Percentiles rank a stretch among this genome's conserved stretches.
Conservation (phyloP, 257 asterid genomes). For the Solanum peruvianum region DNA sequence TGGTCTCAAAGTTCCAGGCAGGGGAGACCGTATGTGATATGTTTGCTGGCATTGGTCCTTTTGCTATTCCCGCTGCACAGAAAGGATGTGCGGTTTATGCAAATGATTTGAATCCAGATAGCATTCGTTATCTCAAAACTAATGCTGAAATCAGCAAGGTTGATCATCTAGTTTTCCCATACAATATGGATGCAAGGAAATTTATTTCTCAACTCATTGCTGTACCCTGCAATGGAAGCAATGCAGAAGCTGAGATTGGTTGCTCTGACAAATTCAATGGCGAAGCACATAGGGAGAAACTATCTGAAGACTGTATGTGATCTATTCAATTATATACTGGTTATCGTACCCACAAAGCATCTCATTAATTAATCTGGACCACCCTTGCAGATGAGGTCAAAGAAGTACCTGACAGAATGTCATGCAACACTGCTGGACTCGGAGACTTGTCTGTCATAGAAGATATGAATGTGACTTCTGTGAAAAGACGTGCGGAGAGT, state of each 20-base stretch:
- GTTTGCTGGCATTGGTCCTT: constrained; percentile 97
- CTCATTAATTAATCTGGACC: constrained; percentile 3
- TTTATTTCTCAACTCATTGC: constrained; percentile 51
- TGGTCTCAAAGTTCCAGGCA: constrained; percentile 54
- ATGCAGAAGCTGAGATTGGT: constrained; percentile 19
- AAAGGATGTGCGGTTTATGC: constrained; percentile 89
- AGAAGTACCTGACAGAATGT: constrained; percentile 19
- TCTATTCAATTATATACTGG: constrained; percentile 14
- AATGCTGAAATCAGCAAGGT: constrained; percentile 80
- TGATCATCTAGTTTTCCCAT: constrained; percentile 50
- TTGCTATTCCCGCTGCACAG: constrained; percentile 92
- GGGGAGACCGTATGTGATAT: constrained; percentile 79
- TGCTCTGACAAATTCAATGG: constrained; percentile 20
- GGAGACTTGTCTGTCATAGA: constrained; percentile 17
- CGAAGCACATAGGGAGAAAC: constrained; percentile 8
- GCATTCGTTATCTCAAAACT: constrained; percentile 59
- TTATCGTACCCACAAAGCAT: neutral
- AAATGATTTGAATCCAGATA: constrained; percentile 89
- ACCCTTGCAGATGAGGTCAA: constrained; percentile 32
- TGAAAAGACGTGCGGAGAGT: constrained; percentile 49
- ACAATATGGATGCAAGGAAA: constrained; percentile 77
- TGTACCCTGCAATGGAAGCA: constrained; percentile 38
- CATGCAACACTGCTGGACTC: constrained; percentile 6
- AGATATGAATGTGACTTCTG: constrained; percentile 18
- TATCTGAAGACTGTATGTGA: constrained; percentile 20